These are phyloP conservation scores for Clonostachys byssicola DNA, from an alignment of 2,329 filamentous ascomycete genomes.

Conservation along the genomic window DNA sequence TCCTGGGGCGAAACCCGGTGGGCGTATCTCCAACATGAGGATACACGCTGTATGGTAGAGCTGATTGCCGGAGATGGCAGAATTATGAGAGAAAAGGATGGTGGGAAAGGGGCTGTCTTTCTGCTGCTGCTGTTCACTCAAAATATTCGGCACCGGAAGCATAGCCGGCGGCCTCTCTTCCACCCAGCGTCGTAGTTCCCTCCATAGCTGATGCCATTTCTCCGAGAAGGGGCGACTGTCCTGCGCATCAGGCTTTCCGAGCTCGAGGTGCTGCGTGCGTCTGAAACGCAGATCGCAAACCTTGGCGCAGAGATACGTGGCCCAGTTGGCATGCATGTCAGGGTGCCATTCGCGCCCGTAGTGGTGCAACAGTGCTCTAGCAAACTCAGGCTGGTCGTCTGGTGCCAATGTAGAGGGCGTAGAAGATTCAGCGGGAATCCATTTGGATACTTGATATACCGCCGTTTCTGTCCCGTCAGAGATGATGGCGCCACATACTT, in stretches of 20 bases:
- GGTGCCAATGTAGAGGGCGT: too few relatives aligned
- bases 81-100: too few relatives aligned
- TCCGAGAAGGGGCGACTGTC: constrained; percentile 26
- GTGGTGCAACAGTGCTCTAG: constrained; percentile 3
- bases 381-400: too few relatives aligned
- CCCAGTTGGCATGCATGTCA: constrained; percentile 51
- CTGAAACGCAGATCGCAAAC: constrained; percentile 22
- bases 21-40: too few relatives aligned
- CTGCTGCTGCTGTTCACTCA: too few relatives aligned
- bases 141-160: constrained; percentile 42
- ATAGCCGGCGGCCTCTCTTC: constrained; percentile 33
- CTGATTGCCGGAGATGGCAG: too few relatives aligned
- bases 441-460: too few relatives aligned
- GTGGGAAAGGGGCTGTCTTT: too few relatives aligned
- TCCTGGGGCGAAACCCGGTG: too few relatives aligned
- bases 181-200: constrained; percentile 40
- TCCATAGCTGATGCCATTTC: constrained; percentile 38
- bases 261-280: constrained; percentile 16
- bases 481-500: constrained; percentile 35
- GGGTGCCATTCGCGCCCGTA: constrained; percentile 15
- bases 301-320: constrained; percentile 46
- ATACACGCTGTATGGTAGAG: too few relatives aligned
- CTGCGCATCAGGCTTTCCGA: constrained; percentile 10
- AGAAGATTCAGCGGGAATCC: too few relatives aligned
- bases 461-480: too few relatives aligned